Conservation (phyloP, 441 rosid genomes). For the Monsonia emarginata region DNA sequence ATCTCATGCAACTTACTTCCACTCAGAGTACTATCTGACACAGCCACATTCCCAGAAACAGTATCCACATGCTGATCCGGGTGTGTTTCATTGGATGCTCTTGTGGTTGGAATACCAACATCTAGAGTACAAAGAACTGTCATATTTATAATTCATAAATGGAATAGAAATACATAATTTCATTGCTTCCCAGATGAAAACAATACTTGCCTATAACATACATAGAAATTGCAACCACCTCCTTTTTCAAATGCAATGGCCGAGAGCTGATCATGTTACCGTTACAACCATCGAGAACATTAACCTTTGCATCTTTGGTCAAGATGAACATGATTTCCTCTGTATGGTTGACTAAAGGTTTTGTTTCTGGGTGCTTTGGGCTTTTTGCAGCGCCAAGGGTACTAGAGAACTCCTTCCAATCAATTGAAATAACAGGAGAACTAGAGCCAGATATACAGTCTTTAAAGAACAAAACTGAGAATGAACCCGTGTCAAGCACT, state of each 20-base stretch:
- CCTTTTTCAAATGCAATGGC: conserved; percentile 40
- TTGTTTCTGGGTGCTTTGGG: conserved; percentile 29
- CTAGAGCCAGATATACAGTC: conserved; percentile 27
- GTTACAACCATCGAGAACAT: conserved; percentile 28
- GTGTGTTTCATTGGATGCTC: conserved; percentile 21
- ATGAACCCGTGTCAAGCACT: conserved; percentile 40
- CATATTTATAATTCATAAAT: conserved; percentile 14
- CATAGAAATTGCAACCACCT: conserved; percentile 45
- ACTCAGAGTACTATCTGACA: conserved; percentile 21
- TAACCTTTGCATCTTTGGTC: conserved; percentile 42
- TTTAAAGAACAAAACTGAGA: conserved; percentile 40
- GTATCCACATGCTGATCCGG: conserved; percentile 21
- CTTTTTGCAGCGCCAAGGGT: conserved; percentile 21
- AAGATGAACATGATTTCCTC: conserved; percentile 36
- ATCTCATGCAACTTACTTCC: conserved; percentile 20
- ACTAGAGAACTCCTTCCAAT: conserved; percentile 30
- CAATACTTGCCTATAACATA: conserved; percentile 46
- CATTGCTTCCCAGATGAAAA: conserved; percentile 10
- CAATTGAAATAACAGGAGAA: conserved; percentile 42
- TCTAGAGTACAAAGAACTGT: conserved; percentile 25
- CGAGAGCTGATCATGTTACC: conserved; percentile 32
- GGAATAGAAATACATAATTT: background rate
- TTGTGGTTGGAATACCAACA: conserved; percentile 19
- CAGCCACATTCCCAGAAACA: conserved; percentile 18
- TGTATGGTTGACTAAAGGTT: conserved; percentile 21